A percentile compares a stretch with the other conserved stretches of the same genome.
phyloP scores from a whole-genome alignment of 2,329 filamentous ascomycete genomes.

The Exutisphaerella laricina region DNA sequence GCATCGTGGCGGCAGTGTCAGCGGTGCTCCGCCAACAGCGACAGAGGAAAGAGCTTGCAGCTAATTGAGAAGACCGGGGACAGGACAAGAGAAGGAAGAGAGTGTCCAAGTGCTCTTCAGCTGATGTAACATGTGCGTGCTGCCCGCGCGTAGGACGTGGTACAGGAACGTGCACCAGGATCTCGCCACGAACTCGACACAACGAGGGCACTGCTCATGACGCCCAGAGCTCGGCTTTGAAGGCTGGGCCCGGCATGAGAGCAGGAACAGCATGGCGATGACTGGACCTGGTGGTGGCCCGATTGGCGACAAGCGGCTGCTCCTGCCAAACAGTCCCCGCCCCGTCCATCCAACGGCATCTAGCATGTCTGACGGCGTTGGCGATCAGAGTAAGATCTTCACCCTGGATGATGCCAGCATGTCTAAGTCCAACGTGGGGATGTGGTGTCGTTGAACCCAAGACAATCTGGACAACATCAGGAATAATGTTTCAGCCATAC shows the following conservation, averaged over 20 bases:
- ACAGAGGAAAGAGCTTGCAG: constrained; percentile 1
- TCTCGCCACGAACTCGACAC: background rate
- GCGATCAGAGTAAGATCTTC: background rate
- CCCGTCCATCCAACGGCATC: background rate
- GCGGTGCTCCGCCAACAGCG: background rate
- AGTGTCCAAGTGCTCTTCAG: background rate
- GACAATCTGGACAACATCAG: background rate
- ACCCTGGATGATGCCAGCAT: background rate
- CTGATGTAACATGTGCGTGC: background rate
- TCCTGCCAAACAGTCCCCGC: too few relatives aligned
- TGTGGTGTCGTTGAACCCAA: background rate
- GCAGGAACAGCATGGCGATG: background rate
- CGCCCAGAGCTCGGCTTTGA: background rate
- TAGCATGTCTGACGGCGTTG: background rate
- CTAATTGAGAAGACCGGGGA: background rate
- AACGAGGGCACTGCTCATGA: background rate
- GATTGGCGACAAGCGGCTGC: background rate
- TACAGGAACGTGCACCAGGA: background rate
- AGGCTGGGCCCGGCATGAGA: background rate
- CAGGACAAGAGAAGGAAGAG: background rate
- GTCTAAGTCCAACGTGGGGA: background rate
- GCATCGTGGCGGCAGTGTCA: constrained; percentile 6
- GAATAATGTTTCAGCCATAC: constrained; percentile 9
- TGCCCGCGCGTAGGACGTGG: background rate
- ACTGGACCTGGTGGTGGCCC: too few relatives aligned